Percentiles rank a stretch among this genome's conserved stretches.
Conservation (phyloP, 2,329 filamentous ascomycete genomes). For the Elsinoe ampelina region DNA sequence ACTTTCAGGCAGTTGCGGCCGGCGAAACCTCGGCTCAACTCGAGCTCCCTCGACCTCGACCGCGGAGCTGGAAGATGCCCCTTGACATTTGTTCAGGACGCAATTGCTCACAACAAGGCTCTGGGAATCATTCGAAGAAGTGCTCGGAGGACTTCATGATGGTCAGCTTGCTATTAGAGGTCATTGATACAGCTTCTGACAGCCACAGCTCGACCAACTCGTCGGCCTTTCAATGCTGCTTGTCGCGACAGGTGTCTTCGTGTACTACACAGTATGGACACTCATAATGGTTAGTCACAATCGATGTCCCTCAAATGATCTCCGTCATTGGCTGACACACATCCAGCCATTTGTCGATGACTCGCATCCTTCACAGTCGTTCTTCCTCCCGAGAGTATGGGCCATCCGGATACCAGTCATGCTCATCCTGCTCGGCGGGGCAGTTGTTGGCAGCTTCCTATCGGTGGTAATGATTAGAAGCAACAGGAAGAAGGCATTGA, state of each 20-base stretch:
- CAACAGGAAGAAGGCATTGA: constrained; percentile 94
- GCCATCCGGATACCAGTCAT: constrained; percentile 98
- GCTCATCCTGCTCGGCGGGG: constrained; percentile 79
- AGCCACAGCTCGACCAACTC: constrained; percentile 74
- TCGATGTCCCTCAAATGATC: background rate
- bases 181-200: background rate
- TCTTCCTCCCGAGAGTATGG: constrained; percentile 97
- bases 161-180: background rate
- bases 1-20: constrained; percentile 8
- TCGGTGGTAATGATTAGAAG: constrained; percentile 97
- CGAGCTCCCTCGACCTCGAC: background rate
- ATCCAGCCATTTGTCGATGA: constrained; percentile 89
- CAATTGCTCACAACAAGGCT: background rate
- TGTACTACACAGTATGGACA: constrained; percentile 97
- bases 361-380: constrained; percentile 81
- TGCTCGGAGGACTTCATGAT: constrained; percentile 10
- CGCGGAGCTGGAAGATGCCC: background rate
- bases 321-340: background rate
- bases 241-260: constrained; percentile 61
- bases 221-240: constrained; percentile 68
- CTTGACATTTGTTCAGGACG: constrained; percentile 1
- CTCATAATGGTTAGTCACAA: constrained; percentile 70
- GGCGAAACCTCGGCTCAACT: constrained; percentile 5
- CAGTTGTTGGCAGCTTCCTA: constrained; percentile 92
- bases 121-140: background rate